These are phyloP conservation scores for Phlegmacium glaucopus DNA, from an alignment of 768 basidiomycete genomes.

Conservation along the genomic window DNA sequence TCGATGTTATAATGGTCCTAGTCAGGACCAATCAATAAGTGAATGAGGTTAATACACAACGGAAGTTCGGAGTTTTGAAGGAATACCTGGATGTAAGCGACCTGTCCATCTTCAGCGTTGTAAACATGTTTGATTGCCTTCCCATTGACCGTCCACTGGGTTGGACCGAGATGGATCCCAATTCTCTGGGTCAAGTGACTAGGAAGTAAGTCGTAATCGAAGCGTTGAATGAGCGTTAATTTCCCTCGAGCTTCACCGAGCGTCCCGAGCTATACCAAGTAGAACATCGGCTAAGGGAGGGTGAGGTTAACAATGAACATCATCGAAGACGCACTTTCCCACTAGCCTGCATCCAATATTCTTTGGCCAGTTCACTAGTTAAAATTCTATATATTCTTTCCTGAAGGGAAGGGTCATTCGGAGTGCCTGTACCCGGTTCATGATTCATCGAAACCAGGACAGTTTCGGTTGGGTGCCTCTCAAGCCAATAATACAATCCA, in stretches of 20 bases:
- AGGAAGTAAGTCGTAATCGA: conserved; percentile 39
- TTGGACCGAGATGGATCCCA: conserved; percentile 41
- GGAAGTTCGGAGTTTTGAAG: neutral
- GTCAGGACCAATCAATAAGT: neutral
- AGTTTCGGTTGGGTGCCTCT: conserved; percentile 48
- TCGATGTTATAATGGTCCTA: conserved; percentile 42
- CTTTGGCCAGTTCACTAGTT: conserved; percentile 32
- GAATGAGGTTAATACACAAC: no score
- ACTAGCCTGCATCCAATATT: conserved; percentile 46
- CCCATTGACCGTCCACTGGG: conserved; percentile 47
- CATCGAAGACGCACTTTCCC: conserved; percentile 22
- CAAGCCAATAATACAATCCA: conserved; percentile 49
- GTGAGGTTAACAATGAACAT: no score
- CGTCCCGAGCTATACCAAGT: conserved; percentile 36
- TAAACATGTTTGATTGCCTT: conserved; percentile 42
- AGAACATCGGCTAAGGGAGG: neutral
- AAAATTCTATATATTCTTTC: conserved; percentile 38
- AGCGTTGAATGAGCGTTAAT: conserved; percentile 48
- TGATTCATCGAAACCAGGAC: conserved; percentile 49
- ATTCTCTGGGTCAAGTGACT: conserved; percentile 33
- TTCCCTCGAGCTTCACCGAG: conserved; percentile 51
- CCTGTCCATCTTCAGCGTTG: conserved; percentile 32
- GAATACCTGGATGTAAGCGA: conserved; percentile 42
- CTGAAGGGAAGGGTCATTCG: conserved; percentile 39
- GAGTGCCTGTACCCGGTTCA: conserved; percentile 43